Conservation (phyloP, 2,329 filamentous ascomycete species). For the Alternaria ethzedia region DNA sequence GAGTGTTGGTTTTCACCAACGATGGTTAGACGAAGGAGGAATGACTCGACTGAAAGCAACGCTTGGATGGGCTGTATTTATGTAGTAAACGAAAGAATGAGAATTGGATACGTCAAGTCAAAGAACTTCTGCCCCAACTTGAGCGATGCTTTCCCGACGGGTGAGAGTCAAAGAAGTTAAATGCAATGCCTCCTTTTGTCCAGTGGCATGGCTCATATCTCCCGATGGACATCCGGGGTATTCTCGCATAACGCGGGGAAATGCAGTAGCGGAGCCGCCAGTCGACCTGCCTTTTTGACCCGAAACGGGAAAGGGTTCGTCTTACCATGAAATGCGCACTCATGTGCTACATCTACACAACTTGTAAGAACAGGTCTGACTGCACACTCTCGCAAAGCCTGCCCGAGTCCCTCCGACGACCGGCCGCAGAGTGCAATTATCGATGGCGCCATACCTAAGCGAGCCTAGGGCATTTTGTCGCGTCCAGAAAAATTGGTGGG, state of each 20-base stretch:
- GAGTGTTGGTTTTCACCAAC: conserved; percentile 7
- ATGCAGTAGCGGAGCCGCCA: conserved; percentile 1
- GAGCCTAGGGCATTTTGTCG: conserved; percentile 26
- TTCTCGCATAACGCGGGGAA: conserved; percentile 22
- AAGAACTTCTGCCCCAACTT: not conserved
- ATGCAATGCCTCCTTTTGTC: not conserved
- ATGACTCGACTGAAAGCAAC: conserved; percentile 21
- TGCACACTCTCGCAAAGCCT: not conserved
- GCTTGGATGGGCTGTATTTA: conserved; percentile 33
- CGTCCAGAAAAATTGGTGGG: conserved; percentile 38
- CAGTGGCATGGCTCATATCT: not conserved
- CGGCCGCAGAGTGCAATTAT: conserved; percentile 18
- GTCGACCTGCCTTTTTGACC: conserved; percentile 1
- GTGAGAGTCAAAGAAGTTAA: not conserved
- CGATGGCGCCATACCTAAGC: conserved; percentile 22
- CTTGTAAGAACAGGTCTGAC: not conserved
- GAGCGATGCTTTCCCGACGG: not conserved
- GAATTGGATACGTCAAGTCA: conserved; percentile 22
- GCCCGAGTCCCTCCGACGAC: conserved; percentile 31
- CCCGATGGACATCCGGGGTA: conserved; percentile 10
- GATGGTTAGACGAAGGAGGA: conserved; percentile 12
- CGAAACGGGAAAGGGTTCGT: conserved; percentile 2
- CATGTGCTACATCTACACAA: not conserved
- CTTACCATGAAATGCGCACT: not conserved
- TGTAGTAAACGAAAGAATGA: conserved; percentile 36